Percentiles rank a stretch among this genome's conserved stretches.
phyloP scores from a whole-genome alignment of 768 basidiomycete genomes.

The Serendipita sp. region DNA sequence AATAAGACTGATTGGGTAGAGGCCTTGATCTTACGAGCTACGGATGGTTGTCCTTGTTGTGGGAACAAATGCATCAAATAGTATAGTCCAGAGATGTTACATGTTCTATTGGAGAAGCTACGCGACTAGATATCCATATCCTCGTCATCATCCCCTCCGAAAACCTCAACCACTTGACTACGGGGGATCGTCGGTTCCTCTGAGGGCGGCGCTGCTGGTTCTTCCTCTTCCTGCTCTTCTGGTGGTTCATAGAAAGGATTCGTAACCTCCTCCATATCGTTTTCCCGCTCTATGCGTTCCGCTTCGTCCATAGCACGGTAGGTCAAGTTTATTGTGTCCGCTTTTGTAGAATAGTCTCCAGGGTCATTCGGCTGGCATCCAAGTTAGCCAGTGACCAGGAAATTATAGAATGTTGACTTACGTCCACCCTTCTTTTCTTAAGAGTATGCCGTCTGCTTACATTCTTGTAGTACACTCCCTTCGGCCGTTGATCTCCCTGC shows the following conservation, averaged over 20 bases:
- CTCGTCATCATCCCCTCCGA: not conserved
- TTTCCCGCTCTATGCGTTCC: conserved; percentile 64
- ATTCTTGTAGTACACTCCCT: conserved; percentile 78
- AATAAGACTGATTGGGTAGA: not conserved
- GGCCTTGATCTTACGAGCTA: not conserved
- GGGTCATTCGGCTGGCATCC: conserved; percentile 40
- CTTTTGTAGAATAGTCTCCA: conserved; percentile 54
- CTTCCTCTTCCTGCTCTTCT: conserved; percentile 7
- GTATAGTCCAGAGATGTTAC: too few relatives aligned
- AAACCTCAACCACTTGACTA: not conserved
- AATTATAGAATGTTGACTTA: conserved; percentile 23
- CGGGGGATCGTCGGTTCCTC: not conserved
- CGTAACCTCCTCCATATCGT: conserved; percentile 57
- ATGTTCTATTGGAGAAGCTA: too few relatives aligned
- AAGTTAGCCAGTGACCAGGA: not conserved
- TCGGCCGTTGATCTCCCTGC: conserved; percentile 22
- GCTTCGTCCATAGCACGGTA: conserved; percentile 58
- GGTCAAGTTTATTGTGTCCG: conserved; percentile 62
- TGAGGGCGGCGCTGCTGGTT: not conserved
- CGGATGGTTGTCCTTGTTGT: not conserved
- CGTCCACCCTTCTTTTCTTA: conserved; percentile 72
- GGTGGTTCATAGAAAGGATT: conserved; percentile 37
- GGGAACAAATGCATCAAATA: conserved; percentile 1
- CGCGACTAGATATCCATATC: conserved; percentile 1
- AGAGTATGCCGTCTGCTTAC: conserved; percentile 79